phyloP scores from a whole-genome alignment of 2,329 filamentous ascomycete species.

The Monilinia polystroma region DNA sequence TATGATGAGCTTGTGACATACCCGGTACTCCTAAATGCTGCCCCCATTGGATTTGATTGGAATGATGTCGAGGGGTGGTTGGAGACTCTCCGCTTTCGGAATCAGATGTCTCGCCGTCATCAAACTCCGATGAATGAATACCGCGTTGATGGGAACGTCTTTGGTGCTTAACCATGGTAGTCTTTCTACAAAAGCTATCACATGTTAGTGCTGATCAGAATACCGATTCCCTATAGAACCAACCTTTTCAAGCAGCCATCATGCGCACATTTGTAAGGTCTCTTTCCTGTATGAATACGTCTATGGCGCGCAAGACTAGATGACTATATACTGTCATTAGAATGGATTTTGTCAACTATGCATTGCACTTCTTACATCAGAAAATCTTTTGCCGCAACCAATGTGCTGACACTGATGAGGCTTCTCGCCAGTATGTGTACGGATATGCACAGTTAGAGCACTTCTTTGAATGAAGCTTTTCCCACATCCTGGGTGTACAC shows the following conservation, averaged over 20 bases:
- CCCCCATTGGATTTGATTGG: conserved; percentile 51
- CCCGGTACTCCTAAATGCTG: conserved; percentile 45
- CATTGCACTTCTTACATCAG: conserved; percentile 49
- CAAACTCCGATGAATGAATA: conserved; percentile 52
- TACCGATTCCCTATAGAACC: conserved; percentile 17
- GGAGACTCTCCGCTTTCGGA: conserved; percentile 53
- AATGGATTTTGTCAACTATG: background rate
- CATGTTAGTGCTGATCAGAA: conserved; percentile 26
- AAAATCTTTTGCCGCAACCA: conserved; percentile 67
- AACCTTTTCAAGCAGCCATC: conserved; percentile 42
- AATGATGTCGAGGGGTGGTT: conserved; percentile 54
- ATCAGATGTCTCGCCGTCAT: conserved; percentile 42
- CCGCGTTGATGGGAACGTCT: conserved; percentile 59
- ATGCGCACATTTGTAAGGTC: conserved; percentile 63
- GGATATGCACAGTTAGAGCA: conserved; percentile 67
- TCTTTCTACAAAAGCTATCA: conserved; percentile 67
- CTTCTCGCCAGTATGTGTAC: conserved; percentile 71
- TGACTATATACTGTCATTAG: conserved; percentile 35
- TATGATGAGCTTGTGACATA: conserved; percentile 33
- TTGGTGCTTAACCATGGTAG: conserved; percentile 69
- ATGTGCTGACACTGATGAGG: conserved; percentile 66
- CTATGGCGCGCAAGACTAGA: conserved; percentile 52
- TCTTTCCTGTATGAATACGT: conserved; percentile 69
- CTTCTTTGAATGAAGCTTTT: conserved; percentile 72
- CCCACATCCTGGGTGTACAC: conserved; percentile 58